These are phyloP conservation scores for Coemansia sp. DNA, from an alignment of 192 early-diverging fungal species.

Conservation along the genomic window DNA sequence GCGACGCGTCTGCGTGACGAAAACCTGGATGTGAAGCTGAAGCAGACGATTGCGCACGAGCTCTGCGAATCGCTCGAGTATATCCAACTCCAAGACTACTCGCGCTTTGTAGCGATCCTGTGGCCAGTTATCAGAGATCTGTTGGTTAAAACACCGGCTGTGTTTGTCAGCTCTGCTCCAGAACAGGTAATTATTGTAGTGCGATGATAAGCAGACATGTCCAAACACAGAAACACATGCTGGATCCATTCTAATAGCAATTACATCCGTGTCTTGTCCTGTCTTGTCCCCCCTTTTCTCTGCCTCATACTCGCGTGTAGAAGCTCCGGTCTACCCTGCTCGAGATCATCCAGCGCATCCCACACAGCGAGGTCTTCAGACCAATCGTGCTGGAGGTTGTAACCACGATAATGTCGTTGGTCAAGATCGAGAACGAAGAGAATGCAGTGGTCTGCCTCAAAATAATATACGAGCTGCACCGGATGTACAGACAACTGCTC, in stretches of 20 bases:
- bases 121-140: slow-evolving; percentile 84
- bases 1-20: slow-evolving; percentile 58
- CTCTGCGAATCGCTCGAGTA: slow-evolving; percentile 90
- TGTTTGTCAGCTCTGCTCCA: slow-evolving; percentile 71
- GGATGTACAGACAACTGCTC: slow-evolving; percentile 74
- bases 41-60: slow-evolving; percentile 80
- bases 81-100: slow-evolving; percentile 83
- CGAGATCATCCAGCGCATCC: slow-evolving; percentile 92
- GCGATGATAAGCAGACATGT: background rate
- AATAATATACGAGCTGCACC: slow-evolving; percentile 94
- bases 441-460: slow-evolving; percentile 92
- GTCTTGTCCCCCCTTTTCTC: background rate
- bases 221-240: no score
- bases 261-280: background rate
- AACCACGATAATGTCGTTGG: slow-evolving; percentile 70
- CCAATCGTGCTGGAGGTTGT: slow-evolving; percentile 77
- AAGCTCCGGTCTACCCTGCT: slow-evolving; percentile 86
- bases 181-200: slow-evolving; percentile 58
- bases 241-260: background rate
- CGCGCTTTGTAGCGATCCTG: slow-evolving; percentile 70
- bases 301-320: slow-evolving; percentile 39
- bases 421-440: slow-evolving; percentile 95
- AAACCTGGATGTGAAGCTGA: slow-evolving; percentile 60
- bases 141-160: slow-evolving; percentile 67
- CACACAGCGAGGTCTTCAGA: slow-evolving; percentile 80